Base-by-base conservation (phyloP, 2,329 filamentous ascomycete genomes). In the Colletotrichum aenigma region DNA sequence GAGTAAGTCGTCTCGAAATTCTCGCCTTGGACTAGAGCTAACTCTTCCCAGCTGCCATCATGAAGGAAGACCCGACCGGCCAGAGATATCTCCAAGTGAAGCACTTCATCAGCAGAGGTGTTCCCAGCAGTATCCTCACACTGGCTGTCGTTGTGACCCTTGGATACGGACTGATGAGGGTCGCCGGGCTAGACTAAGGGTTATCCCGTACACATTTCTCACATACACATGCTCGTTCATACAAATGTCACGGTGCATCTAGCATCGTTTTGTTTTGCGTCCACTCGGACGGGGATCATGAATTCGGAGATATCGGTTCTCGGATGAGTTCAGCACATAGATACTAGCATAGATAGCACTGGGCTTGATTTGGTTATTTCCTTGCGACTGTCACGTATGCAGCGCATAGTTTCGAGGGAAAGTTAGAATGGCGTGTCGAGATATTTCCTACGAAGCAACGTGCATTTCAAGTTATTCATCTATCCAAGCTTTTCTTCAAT, bases 61-160 rank as follows among this genome's bases (percentile, higher is more conserved):
- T 99, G 97, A 98, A 98, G 89, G 97, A 99, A 86, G 96, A 99
- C 81, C 91, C 95, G 1, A 97, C 96, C 0, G 97, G 97, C 10
- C 95, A 98, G 83, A 90, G 97, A 71, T 99, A 99, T 82, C 90
- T 99, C 70, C 90, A 94, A 76, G 97, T 99, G 68, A 94, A 94
- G 82, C 97, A 99, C 84, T 99, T 99, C 85, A 93, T 99, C 81
- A 97, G 94, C 67, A 89, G 96, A n/a, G 97, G 97, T 81, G 92
- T 99, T 48, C 96, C 97, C 1, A 93, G 94, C 82, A 97, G 94
- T 84, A 83, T 98, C 43, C 88, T 98, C 70, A 93, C 96, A 1
- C 93, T 98, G 79, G 84, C 89, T 1, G 94, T 99, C 12, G 93
- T 98, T 56, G 90, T 98, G 32, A 96, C 95, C 0, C 86, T 99